Conservation (phyloP, 306 rosid genomes). For the Ormosia emarginata region DNA sequence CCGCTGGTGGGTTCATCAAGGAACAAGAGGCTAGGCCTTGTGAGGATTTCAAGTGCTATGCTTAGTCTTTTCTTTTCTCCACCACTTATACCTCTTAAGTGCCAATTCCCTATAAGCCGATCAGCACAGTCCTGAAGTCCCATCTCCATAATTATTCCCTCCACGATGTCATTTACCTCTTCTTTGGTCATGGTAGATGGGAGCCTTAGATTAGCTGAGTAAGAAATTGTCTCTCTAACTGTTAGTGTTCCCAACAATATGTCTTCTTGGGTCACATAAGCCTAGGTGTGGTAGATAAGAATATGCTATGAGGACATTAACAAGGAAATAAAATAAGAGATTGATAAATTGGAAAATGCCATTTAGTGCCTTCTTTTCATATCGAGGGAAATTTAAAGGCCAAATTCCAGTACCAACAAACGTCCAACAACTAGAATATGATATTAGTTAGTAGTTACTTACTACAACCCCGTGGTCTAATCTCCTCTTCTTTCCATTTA, state of each 20-base stretch:
- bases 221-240: constrained; percentile 76
- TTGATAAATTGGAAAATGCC: background rate
- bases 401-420: background rate
- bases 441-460: constrained; percentile 31
- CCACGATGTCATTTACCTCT: constrained; percentile 55
- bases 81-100: constrained; percentile 84
- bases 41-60: constrained; percentile 89
- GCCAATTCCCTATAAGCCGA: constrained; percentile 77
- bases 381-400: background rate
- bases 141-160: constrained; percentile 67
- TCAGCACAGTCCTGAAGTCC: constrained; percentile 87
- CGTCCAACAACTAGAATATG: background rate
- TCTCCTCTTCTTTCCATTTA: constrained; percentile 70
- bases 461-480: constrained; percentile 69
- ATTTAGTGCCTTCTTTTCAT: background rate
- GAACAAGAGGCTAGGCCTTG: constrained; percentile 76
- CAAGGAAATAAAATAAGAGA: background rate
- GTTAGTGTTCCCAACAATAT: constrained; percentile 76
- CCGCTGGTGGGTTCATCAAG: constrained; percentile 97
- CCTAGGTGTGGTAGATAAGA: constrained; percentile 34
- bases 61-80: constrained; percentile 90
- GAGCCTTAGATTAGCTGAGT: constrained; percentile 85
- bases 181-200: constrained; percentile 52
- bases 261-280: constrained; percentile 93
- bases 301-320: background rate